Evolutionary conservation across 192 early-diverging fungal species (phyloP).

Genomic region (Linnemannia exigua): DNA sequence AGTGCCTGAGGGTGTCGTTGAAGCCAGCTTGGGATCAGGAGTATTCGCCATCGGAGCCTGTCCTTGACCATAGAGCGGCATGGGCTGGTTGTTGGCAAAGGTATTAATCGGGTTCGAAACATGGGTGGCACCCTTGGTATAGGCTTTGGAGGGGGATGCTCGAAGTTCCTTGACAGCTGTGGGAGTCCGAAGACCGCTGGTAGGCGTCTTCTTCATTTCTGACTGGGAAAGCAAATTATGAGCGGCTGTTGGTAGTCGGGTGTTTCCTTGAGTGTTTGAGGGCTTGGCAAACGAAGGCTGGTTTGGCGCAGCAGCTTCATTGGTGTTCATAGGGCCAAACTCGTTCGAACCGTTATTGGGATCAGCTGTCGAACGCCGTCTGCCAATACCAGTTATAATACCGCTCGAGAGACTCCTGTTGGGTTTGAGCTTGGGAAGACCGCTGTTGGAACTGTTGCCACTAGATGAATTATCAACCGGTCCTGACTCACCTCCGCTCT

Average conservation of each 20-base stretch:
- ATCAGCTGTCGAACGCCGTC: slow-evolving; percentile 17
- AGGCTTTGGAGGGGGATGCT: slow-evolving; percentile 35
- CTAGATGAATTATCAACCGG: not conserved
- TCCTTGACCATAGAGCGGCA: slow-evolving; percentile 48
- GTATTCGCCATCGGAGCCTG: not conserved
- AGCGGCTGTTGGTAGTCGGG: not conserved
- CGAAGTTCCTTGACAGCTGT: slow-evolving; percentile 45
- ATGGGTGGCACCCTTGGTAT: slow-evolving; percentile 19
- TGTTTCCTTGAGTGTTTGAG: not conserved
- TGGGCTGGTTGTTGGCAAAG: slow-evolving; percentile 33
- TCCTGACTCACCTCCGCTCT: slow-evolving; percentile 2
- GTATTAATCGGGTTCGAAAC: slow-evolving; percentile 30
- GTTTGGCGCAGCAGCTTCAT: slow-evolving; percentile 16
- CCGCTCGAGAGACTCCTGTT: slow-evolving; percentile 43
- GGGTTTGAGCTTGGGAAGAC: slow-evolving; percentile 23
- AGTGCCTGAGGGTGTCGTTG: not conserved
- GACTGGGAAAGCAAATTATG: slow-evolving; percentile 11
- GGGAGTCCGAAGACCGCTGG: slow-evolving; percentile 49
- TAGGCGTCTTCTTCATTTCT: slow-evolving; percentile 38
- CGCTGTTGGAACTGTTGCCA: not conserved
- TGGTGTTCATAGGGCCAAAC: not conserved
- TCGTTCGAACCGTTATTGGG: not conserved
- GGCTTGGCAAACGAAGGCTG: not conserved
- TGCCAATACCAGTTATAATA: slow-evolving; percentile 20
- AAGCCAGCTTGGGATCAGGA: slow-evolving; percentile 17